Percentiles rank a stretch among this genome's conserved stretches.
These are phyloP conservation scores for Phaeoacremonium minimum DNA, from an alignment of 2,329 filamentous ascomycete species.

Conservation along the genomic window DNA sequence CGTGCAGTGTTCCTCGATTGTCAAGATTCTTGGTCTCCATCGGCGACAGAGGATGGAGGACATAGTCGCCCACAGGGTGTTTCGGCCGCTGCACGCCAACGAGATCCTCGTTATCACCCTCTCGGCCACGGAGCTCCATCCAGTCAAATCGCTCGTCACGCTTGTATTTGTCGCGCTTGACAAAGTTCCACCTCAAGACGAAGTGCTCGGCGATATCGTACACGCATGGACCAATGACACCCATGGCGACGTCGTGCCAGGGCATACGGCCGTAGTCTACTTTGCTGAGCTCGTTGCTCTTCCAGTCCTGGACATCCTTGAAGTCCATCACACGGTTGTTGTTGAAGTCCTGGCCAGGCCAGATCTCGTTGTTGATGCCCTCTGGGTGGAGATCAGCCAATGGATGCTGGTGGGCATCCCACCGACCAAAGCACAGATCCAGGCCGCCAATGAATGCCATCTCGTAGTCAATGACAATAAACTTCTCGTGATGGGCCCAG, in stretches of 20 bases:
- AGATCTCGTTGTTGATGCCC: conserved; percentile 77
- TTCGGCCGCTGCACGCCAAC: conserved; percentile 84
- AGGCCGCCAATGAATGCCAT: conserved; percentile 91
- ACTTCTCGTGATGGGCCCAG: conserved; percentile 98
- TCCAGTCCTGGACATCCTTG: conserved; percentile 85
- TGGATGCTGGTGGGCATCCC: conserved; percentile 83
- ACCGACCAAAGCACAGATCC: conserved; percentile 92
- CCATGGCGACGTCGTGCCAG: conserved; percentile 96
- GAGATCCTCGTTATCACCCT: conserved; percentile 76
- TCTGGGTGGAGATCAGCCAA: conserved; percentile 85
- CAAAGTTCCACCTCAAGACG: conserved; percentile 90
- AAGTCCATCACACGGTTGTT: conserved; percentile 98
- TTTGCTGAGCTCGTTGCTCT: conserved; percentile 87
- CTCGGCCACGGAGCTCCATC: conserved; percentile 73
- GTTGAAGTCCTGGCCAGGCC: conserved; percentile 96
- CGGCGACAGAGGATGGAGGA: conserved; percentile 72
- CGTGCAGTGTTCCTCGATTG: conserved; percentile 69
- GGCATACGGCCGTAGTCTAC: conserved; percentile 92
- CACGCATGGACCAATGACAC: conserved; percentile 80
- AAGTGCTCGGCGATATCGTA: conserved; percentile 97
- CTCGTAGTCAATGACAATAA: conserved; percentile 89
- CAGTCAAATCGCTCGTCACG: conserved; percentile 79
- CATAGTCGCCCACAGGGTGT: conserved; percentile 83
- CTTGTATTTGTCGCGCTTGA: conserved; percentile 98
- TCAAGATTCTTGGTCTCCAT: conserved; percentile 61